phyloP scores from a whole-genome alignment of 805 yeast species.

The Tanozyma kutaoensis region DNA sequence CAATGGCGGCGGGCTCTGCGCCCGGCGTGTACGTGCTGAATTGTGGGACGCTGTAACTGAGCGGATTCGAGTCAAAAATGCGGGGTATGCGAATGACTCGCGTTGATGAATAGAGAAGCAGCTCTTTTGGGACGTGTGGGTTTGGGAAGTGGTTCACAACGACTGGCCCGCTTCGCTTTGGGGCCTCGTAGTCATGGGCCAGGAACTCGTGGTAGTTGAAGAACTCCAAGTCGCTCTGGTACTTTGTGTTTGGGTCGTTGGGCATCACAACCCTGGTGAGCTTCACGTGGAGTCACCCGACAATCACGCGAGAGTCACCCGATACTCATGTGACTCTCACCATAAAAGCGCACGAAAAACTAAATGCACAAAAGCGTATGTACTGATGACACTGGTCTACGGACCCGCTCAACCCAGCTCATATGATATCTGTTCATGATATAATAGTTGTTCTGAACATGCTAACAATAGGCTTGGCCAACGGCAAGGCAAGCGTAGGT shows the following conservation, averaged over 20 bases:
- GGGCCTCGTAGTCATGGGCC: slow-evolving; percentile 15
- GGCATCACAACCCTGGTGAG: too few species aligned
- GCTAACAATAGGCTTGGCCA: too few species aligned
- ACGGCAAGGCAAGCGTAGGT: too few species aligned
- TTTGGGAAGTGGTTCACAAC: slow-evolving; percentile 61
- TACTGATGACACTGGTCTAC: slow-evolving; percentile 4
- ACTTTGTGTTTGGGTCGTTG: slow-evolving; percentile 10
- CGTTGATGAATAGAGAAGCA: slow-evolving; percentile 20
- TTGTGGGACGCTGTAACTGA: slow-evolving; percentile 34
- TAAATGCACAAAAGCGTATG: too few species aligned
- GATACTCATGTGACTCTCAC: too few species aligned
- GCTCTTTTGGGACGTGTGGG: slow-evolving; percentile 22
- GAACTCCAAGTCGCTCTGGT: slow-evolving; percentile 16
- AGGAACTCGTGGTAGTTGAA: slow-evolving; percentile 61
- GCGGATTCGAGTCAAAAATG: slow-evolving; percentile 15
- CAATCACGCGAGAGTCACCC: too few species aligned
- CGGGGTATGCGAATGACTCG: slow-evolving; percentile 60
- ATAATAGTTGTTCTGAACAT: slow-evolving; percentile 8
- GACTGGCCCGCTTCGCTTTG: slow-evolving; percentile 7
- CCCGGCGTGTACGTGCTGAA: slow-evolving; percentile 50
- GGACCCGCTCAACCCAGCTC: slow-evolving; percentile 12
- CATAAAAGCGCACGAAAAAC: too few species aligned
- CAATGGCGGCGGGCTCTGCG: slow-evolving; percentile 47
- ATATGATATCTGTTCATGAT: slow-evolving; percentile 9
- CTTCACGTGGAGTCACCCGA: too few species aligned